Conservation (phyloP, 2,329 filamentous ascomycete species). For the Cladosporium phlei region DNA sequence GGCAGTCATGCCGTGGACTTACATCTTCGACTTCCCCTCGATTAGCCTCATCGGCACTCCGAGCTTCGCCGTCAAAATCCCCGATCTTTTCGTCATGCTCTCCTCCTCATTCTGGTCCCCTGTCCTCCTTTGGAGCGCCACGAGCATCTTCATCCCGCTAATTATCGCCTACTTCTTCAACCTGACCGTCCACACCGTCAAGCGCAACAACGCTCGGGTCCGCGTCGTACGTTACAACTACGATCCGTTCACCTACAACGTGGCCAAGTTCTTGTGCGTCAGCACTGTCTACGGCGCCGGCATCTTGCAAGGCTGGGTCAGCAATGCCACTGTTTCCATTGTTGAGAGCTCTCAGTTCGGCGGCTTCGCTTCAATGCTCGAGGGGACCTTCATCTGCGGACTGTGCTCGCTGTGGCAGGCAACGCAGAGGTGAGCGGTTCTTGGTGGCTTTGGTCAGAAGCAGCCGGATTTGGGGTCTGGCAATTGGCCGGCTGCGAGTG, state of each 20-base stretch:
- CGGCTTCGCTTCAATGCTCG: slow-evolving; percentile 65
- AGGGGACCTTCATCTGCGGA: slow-evolving; percentile 63
- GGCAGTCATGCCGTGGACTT: slow-evolving; percentile 66
- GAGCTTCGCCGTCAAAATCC: slow-evolving; percentile 56
- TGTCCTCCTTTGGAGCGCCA: slow-evolving; percentile 68
- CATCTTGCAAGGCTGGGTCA: slow-evolving; percentile 59
- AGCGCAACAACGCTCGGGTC: slow-evolving; percentile 35
- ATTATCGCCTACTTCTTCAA: slow-evolving; percentile 86
- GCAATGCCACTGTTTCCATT: slow-evolving; percentile 54
- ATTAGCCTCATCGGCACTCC: slow-evolving; percentile 50
- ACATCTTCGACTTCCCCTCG: slow-evolving; percentile 68
- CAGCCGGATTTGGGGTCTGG: too few relatives aligned
- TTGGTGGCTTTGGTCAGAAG: too few relatives aligned
- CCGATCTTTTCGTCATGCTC: slow-evolving; percentile 75
- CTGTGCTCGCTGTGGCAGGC: slow-evolving; percentile 73
- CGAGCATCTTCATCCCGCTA: slow-evolving; percentile 65
- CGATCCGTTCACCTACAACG: slow-evolving; percentile 86
- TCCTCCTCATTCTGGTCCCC: slow-evolving; percentile 70
- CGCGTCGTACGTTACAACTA: slow-evolving; percentile 54
- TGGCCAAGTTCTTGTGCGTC: slow-evolving; percentile 75
- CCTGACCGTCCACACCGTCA: slow-evolving; percentile 58
- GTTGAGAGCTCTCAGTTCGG: slow-evolving; percentile 66
- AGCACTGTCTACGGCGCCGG: slow-evolving; percentile 74
- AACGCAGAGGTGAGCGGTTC: slow-evolving; percentile 58
- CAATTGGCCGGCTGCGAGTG: too few relatives aligned